These are phyloP conservation scores for Leucosporidium yakuticum DNA, from an alignment of 768 basidiomycete genomes.

Conservation along the genomic window DNA sequence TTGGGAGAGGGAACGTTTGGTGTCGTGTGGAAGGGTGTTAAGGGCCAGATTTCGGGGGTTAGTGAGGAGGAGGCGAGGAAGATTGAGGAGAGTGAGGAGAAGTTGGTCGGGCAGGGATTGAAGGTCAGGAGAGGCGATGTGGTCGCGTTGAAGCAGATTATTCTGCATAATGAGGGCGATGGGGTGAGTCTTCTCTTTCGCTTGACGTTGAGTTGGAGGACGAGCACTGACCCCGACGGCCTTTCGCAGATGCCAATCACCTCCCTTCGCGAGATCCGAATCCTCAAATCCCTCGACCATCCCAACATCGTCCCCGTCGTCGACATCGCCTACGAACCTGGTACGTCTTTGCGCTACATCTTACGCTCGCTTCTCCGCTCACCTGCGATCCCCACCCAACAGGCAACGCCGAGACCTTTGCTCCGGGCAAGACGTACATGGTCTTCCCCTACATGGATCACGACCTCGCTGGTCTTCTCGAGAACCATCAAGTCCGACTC, in stretches of 20 bases:
- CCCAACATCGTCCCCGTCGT: slow-evolving; percentile 76
- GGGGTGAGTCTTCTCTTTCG: slow-evolving; percentile 54
- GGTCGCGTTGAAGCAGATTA: slow-evolving; percentile 87
- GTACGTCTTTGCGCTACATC: slow-evolving; percentile 30
- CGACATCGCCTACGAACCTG: slow-evolving; percentile 76
- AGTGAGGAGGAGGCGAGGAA: neutral
- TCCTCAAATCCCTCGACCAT: slow-evolving; percentile 82
- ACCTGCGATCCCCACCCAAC: neutral
- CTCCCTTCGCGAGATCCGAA: slow-evolving; percentile 92
- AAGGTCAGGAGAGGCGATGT: slow-evolving; percentile 45
- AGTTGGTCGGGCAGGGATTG: neutral
- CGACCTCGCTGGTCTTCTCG: slow-evolving; percentile 87
- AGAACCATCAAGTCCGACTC: slow-evolving; percentile 68
- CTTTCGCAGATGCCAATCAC: slow-evolving; percentile 68
- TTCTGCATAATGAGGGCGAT: slow-evolving; percentile 95
- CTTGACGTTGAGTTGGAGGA: too few relatives aligned
- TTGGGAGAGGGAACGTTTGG: slow-evolving; percentile 97
- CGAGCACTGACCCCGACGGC: too few relatives aligned
- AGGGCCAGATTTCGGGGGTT: neutral
- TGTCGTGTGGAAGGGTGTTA: slow-evolving; percentile 49
- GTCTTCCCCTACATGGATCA: slow-evolving; percentile 99
- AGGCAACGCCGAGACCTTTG: slow-evolving; percentile 28
- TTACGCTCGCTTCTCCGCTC: neutral
- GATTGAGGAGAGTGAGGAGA: slow-evolving; percentile 7
- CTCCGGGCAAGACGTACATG: slow-evolving; percentile 83